Evolutionary conservation across 495 filamentous ascomycete genomes (phyloP).

Genomic region (Penicillium herquei): DNA sequence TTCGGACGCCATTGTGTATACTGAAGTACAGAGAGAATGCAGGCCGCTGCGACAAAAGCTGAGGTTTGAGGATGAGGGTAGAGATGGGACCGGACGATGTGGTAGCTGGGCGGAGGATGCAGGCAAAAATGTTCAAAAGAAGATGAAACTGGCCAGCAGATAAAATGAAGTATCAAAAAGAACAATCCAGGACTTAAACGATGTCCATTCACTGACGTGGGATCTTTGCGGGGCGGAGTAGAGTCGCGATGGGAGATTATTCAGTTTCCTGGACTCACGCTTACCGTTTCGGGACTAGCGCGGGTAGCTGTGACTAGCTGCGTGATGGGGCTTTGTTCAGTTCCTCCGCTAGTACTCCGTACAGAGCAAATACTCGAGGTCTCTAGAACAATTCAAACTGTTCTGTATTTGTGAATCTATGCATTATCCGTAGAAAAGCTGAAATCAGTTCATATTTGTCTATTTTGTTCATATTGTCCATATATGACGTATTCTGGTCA

Average conservation of each 20-base stretch:
- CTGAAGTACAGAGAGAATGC: not conserved
- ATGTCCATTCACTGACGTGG: not conserved
- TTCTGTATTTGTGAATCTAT: no score
- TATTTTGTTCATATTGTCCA: no score
- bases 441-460: no score
- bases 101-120: not conserved
- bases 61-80: not conserved
- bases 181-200: not conserved
- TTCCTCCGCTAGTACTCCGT: not conserved
- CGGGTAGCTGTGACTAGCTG: not conserved
- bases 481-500: no score
- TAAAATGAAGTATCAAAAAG: not conserved
- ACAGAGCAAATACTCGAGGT: not conserved
- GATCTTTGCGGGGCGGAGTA: slow-evolving; percentile 18
- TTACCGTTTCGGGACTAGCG: slow-evolving; percentile 38
- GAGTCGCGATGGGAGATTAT: slow-evolving; percentile 13
- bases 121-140: not conserved
- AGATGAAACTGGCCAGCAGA: not conserved
- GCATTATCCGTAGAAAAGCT: no score
- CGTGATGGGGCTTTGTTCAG: slow-evolving; percentile 1
- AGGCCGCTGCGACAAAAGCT: not conserved
- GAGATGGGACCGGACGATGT: not conserved
- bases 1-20: slow-evolving; percentile 30
- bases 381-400: no score
- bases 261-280: slow-evolving; percentile 11